Base-by-base conservation (phyloP, 768 basidiomycete genomes). In the Russula lepida region DNA sequence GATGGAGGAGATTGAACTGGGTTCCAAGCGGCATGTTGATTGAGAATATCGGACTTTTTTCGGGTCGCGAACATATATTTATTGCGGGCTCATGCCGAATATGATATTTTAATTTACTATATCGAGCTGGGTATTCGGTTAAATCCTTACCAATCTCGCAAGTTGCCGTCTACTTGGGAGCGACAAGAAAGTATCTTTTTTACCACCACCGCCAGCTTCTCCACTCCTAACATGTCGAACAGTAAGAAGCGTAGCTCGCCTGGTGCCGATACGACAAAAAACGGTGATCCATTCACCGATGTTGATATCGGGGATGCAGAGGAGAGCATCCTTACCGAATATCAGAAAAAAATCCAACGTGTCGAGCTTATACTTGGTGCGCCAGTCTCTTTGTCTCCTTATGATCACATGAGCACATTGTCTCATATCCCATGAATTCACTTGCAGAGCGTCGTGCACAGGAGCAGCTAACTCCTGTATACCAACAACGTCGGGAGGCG, bases 1-100 rank as follows among this genome's bases (percentile, higher is more conserved):
- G 71, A 54, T 79, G 57, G 88, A 88, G 65, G 88, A 90, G 71
- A 80, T 92, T 43, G 92, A 94, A 76, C 79, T 92, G 78, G 91
- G 88, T 23, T 77, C 80, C 59, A 91, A 86, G 76, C 91, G 89
- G 74, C 80, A 89, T 63, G 78, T 85, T 28, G 89, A 91, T 69
- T 89, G 74, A 75, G 30, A 13, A n/a, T 44, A 17, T 21, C 39
- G 53, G 13, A 23, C n/a, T 46, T 27, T 5, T 25, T 25, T 41
- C 28, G 33, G 15, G 17, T 41, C 28, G 33, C 21, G 17, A 43
- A 39, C 23, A 44, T 56, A 35, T 61, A 56, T 61, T 55, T 49
- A 49, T 39, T 13, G 7, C 39, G 19, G 46, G 30, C 53, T 48
- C 49, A 19, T 39, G 35, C 35, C 33, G n/a, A 53, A 41, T 59